Conservation (phyloP, 2,329 filamentous ascomycete species). For the Aspergillus fructus region DNA sequence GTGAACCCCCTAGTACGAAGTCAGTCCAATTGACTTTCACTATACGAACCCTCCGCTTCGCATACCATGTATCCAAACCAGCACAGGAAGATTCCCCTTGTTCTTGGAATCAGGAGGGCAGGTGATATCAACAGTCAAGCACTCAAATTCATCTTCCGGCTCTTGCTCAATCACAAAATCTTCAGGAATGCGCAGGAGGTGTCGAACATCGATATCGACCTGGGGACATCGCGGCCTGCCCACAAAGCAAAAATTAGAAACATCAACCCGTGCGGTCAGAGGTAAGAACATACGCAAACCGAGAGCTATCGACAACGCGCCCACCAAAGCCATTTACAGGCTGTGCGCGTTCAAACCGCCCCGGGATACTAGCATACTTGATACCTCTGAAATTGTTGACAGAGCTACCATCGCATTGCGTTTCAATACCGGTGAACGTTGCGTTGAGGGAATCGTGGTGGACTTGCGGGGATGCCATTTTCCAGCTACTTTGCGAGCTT, state of each 20-base stretch:
- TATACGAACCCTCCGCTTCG: background rate
- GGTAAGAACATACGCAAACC: slow-evolving; percentile 27
- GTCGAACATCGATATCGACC: slow-evolving; percentile 40
- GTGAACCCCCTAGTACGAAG: slow-evolving; percentile 37
- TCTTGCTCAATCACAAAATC: slow-evolving; percentile 30
- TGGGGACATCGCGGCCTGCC: slow-evolving; percentile 46
- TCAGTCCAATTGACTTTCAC: background rate
- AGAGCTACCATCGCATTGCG: slow-evolving; percentile 9
- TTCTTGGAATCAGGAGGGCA: slow-evolving; percentile 18
- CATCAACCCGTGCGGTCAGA: background rate
- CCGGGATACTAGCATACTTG: slow-evolving; percentile 31
- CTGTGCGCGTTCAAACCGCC: slow-evolving; percentile 30
- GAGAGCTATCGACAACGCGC: slow-evolving; percentile 34
- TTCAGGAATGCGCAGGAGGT: slow-evolving; percentile 45
- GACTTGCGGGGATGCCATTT: slow-evolving; percentile 24
- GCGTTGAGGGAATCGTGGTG: slow-evolving; percentile 26
- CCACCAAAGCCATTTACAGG: slow-evolving; percentile 25
- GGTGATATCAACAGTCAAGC: slow-evolving; percentile 45
- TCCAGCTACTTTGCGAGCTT: background rate
- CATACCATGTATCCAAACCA: slow-evolving; percentile 49
- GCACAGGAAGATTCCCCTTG: slow-evolving; percentile 33
- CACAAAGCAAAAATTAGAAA: background rate
- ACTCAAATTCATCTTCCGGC: slow-evolving; percentile 44
- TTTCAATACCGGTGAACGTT: slow-evolving; percentile 27
- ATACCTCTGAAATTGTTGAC: slow-evolving; percentile 32